Evolutionary conservation across 2,329 filamentous ascomycete species (phyloP).

Genomic region (Aureobasidium lini): DNA sequence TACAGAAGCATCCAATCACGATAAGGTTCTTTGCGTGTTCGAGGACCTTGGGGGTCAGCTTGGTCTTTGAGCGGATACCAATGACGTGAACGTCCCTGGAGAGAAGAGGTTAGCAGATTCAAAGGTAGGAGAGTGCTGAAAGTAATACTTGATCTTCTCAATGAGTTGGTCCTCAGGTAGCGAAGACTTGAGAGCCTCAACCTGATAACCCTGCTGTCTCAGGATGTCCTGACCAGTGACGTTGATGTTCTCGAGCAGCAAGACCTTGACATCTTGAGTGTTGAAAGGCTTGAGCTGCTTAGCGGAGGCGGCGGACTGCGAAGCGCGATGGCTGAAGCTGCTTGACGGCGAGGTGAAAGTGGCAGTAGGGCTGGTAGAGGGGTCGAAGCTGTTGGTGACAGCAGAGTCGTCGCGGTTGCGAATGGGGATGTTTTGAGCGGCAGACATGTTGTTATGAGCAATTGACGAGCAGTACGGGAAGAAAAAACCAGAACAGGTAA

Average conservation of each 20-base stretch:
- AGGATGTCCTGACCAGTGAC: slow-evolving; percentile 79
- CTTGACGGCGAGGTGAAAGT: slow-evolving; percentile 67
- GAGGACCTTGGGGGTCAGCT: slow-evolving; percentile 78
- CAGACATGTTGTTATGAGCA: slow-evolving; percentile 23
- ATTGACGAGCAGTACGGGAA: not conserved
- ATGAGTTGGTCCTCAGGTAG: slow-evolving; percentile 89
- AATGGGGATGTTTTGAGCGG: slow-evolving; percentile 28
- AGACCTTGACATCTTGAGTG: slow-evolving; percentile 90
- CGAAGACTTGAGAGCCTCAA: slow-evolving; percentile 83
- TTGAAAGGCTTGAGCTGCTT: slow-evolving; percentile 94
- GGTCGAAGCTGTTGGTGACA: slow-evolving; percentile 31
- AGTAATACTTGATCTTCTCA: slow-evolving; percentile 75
- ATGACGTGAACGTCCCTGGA: slow-evolving; percentile 88
- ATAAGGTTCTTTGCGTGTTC: slow-evolving; percentile 87
- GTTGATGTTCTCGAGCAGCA: slow-evolving; percentile 94
- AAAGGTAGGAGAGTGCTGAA: not conserved
- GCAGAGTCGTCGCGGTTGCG: slow-evolving; percentile 23
- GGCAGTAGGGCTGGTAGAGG: slow-evolving; percentile 48
- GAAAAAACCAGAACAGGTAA: not conserved
- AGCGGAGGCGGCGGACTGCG: slow-evolving; percentile 37
- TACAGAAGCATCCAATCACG: slow-evolving; percentile 97
- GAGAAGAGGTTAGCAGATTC: not conserved
- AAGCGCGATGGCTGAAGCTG: slow-evolving; percentile 39
- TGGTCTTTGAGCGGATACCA: slow-evolving; percentile 96
- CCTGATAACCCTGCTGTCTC: slow-evolving; percentile 82